Evolutionary conservation across 495 filamentous ascomycete species (phyloP).

Genomic region (Corynascus novoguineensis): DNA sequence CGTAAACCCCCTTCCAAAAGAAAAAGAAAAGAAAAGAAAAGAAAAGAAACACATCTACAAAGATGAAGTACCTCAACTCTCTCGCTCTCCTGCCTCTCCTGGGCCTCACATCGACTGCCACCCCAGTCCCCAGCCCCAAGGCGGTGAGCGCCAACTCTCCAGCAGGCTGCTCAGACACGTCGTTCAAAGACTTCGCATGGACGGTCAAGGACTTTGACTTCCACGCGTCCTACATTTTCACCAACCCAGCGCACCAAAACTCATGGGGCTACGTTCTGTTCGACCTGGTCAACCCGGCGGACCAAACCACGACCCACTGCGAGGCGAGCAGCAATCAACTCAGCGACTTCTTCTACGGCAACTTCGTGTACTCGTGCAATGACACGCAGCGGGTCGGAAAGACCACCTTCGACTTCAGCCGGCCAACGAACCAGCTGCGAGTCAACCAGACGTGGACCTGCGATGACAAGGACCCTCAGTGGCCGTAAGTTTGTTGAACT

Average conservation of each 20-base stretch:
- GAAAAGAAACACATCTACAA: not conserved
- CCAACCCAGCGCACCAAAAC: slow-evolving; percentile 42
- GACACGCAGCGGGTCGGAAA: slow-evolving; percentile 1
- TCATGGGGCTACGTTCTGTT: slow-evolving; percentile 39
- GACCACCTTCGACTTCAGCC: slow-evolving; percentile 35
- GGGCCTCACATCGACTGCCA: slow-evolving; percentile 4
- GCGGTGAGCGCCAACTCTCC: not conserved
- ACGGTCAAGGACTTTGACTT: slow-evolving; percentile 33
- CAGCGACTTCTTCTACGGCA: slow-evolving; percentile 43
- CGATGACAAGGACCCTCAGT: slow-evolving; percentile 31
- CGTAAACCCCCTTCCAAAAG: not conserved
- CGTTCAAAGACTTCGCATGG: slow-evolving; percentile 36
- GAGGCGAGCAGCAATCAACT: slow-evolving; percentile 37
- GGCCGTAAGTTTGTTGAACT: slow-evolving; percentile 35
- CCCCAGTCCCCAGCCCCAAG: not conserved
- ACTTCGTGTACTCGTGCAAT: slow-evolving; percentile 33
- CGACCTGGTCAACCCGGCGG: slow-evolving; percentile 40
- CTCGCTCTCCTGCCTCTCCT: slow-evolving; percentile 11
- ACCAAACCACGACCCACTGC: slow-evolving; percentile 29
- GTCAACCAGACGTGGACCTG: slow-evolving; percentile 44
- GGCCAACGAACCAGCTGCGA: slow-evolving; percentile 26
- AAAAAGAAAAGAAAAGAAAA: not conserved
- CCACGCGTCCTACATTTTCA: slow-evolving; percentile 38
- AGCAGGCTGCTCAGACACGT: slow-evolving; percentile 27
- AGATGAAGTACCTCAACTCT: slow-evolving; percentile 2